Conservation (phyloP, 1,139 yeast species). For the Saccharomyces hybrid region DNA sequence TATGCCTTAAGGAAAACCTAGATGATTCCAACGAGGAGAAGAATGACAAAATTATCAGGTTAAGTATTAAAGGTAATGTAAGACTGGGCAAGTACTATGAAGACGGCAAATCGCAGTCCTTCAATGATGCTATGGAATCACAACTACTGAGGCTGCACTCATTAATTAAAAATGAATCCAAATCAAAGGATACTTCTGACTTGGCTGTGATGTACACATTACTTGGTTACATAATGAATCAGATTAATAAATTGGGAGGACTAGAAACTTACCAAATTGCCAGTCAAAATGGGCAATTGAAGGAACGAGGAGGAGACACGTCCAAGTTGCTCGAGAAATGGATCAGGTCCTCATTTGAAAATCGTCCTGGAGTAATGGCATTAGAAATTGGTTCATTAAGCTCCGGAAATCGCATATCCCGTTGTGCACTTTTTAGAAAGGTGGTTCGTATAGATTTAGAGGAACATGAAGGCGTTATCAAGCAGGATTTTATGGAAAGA, state of each 20-base stretch:
- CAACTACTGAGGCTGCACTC: slow-evolving; percentile 9
- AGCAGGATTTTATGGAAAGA: slow-evolving; percentile 80
- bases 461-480: slow-evolving; percentile 50
- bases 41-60: slow-evolving; percentile 26
- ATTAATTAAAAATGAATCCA: slow-evolving; percentile 8
- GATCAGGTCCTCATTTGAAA: slow-evolving; percentile 36
- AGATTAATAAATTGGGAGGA: slow-evolving; percentile 59
- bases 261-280: slow-evolving; percentile 75
- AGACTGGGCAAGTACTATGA: not conserved
- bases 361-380: slow-evolving; percentile 33
- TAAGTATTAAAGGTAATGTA: not conserved
- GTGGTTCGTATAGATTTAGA: slow-evolving; percentile 63
- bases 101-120: not conserved
- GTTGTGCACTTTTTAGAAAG: slow-evolving; percentile 39
- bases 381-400: slow-evolving; percentile 81
- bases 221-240: slow-evolving; percentile 52
- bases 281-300: slow-evolving; percentile 74
- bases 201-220: slow-evolving; percentile 10
- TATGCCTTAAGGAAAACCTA: slow-evolving; percentile 13
- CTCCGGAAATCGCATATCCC: slow-evolving; percentile 61
- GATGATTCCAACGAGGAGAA: slow-evolving; percentile 24
- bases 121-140: slow-evolving; percentile 10
- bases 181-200: slow-evolving; percentile 2
- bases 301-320: slow-evolving; percentile 81
- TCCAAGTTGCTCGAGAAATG: slow-evolving; percentile 68